phyloP scores from a whole-genome alignment of 1,284 basidiomycete genomes.

The Mycosarcoma maydis region DNA sequence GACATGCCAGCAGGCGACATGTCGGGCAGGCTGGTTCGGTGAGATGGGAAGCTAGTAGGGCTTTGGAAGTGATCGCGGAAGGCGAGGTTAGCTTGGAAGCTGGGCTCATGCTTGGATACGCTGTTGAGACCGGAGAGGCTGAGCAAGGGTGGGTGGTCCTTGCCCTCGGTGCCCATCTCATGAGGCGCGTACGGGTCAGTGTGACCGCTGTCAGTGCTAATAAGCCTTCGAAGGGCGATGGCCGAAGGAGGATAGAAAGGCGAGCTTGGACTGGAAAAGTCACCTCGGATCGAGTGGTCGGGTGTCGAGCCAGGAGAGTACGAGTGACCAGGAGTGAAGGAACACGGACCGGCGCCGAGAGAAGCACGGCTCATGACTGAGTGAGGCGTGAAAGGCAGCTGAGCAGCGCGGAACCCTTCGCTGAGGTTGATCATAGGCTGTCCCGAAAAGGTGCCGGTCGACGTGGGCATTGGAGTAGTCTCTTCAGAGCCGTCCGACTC shows the following conservation, averaged over 20 bases:
- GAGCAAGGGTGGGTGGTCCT: constrained; percentile 30
- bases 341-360: constrained; percentile 28
- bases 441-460: constrained; percentile 42
- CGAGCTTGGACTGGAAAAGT: constrained; percentile 30
- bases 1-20: constrained; percentile 25
- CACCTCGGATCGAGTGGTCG: constrained; percentile 36
- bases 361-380: constrained; percentile 26
- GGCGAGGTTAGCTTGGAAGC: constrained; percentile 41
- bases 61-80: constrained; percentile 43
- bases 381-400: constrained; percentile 33
- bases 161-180: constrained; percentile 16
- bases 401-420: constrained; percentile 35
- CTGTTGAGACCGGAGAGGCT: constrained; percentile 29
- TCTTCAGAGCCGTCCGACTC: constrained; percentile 50
- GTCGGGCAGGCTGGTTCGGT: constrained; percentile 29
- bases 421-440: constrained; percentile 37
- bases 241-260: constrained; percentile 36
- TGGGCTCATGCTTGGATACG: constrained; percentile 27
- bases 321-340: constrained; percentile 41
- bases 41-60: constrained; percentile 16
- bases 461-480: constrained; percentile 51
- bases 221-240: constrained; percentile 26
- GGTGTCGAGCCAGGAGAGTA: constrained; percentile 47
- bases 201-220: constrained; percentile 28
- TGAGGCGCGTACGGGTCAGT: constrained; percentile 24